Conservation (phyloP, 495 filamentous ascomycete species). For the Penicillium verhagenii region DNA sequence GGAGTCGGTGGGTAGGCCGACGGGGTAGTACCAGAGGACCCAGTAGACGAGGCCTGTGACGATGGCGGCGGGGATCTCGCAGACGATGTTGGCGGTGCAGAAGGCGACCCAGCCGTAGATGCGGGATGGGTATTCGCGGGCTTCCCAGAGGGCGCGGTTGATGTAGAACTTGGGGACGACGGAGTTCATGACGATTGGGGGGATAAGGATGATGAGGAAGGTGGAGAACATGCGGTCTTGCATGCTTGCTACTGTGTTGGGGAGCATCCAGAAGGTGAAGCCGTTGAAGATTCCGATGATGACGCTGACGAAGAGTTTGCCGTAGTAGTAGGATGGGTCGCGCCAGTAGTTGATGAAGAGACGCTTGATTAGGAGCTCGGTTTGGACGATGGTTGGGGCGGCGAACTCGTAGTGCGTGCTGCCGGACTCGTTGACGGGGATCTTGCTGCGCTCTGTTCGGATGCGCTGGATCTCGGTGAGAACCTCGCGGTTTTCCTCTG, state of each 20-base stretch:
- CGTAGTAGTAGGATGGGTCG: constrained; percentile 68
- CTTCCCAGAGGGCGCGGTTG: constrained; percentile 74
- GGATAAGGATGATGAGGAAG: constrained; percentile 74
- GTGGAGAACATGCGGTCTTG: constrained; percentile 78
- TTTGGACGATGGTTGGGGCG: constrained; percentile 59
- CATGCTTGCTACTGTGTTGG: constrained; percentile 64
- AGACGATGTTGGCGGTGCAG: constrained; percentile 69
- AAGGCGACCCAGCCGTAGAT: constrained; percentile 88
- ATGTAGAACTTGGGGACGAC: constrained; percentile 84
- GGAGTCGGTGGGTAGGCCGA: constrained; percentile 64
- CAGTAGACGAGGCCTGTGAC: constrained; percentile 67
- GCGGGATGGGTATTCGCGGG: constrained; percentile 69
- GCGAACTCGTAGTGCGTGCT: constrained; percentile 58
- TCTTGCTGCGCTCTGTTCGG: constrained; percentile 51
- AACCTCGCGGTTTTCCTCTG: constrained; percentile 50
- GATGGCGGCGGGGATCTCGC: constrained; percentile 73
- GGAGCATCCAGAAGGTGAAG: constrained; percentile 83
- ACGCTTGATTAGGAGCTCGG: constrained; percentile 59
- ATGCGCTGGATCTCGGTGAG: constrained; percentile 61
- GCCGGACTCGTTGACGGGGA: constrained; percentile 36
- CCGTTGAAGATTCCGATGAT: constrained; percentile 73
- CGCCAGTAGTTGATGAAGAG: constrained; percentile 72
- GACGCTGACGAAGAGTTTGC: constrained; percentile 68
- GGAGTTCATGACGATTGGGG: constrained; percentile 69
- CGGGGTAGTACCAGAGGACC: constrained; percentile 76